phyloP scores from a whole-genome alignment of 2,329 filamentous ascomycete genomes.

The Fusarium decemcellulare region DNA sequence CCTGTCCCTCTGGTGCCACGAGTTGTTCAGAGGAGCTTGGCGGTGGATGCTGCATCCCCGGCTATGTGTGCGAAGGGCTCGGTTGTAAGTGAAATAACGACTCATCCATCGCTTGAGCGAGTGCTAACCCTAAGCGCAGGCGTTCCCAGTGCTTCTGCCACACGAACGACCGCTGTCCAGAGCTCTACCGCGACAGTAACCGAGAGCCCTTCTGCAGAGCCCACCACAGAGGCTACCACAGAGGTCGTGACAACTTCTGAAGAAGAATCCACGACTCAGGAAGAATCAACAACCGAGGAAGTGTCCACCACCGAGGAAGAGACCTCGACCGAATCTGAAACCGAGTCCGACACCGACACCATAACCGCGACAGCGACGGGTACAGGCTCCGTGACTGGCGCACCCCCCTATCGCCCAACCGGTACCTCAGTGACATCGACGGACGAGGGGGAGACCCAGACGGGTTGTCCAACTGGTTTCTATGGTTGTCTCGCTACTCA shows the following conservation, averaged over 20 bases:
- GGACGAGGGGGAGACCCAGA: conserved; percentile 52
- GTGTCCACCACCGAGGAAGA: not conserved
- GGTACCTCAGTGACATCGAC: conserved; percentile 49
- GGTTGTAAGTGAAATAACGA: conserved; percentile 71
- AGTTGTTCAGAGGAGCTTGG: conserved; percentile 76
- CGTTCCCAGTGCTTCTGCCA: conserved; percentile 52
- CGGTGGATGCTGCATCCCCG: conserved; percentile 82
- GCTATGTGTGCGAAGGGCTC: conserved; percentile 77
- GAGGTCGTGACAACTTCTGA: conserved; percentile 48
- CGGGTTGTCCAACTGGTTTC: conserved; percentile 86
- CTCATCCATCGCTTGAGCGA: not conserved
- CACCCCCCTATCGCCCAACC: conserved; percentile 64
- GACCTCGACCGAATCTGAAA: conserved; percentile 2
- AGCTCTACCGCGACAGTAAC: conserved; percentile 54
- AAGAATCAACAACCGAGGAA: not conserved
- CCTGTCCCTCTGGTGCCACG: conserved; percentile 73
- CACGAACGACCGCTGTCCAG: conserved; percentile 35
- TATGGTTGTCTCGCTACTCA: conserved; percentile 91
- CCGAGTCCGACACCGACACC: conserved; percentile 38
- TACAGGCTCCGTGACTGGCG: conserved; percentile 55
- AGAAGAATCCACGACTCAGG: conserved; percentile 23
- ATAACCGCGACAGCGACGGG: conserved; percentile 48
- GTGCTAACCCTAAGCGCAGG: conserved; percentile 41
- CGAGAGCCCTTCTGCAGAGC: conserved; percentile 51
- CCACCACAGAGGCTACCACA: conserved; percentile 55